A percentile compares a stretch with the other conserved stretches of the same genome.
phyloP scores from a whole-genome alignment of 306 rosid species.

The Vigna trinervia region DNA sequence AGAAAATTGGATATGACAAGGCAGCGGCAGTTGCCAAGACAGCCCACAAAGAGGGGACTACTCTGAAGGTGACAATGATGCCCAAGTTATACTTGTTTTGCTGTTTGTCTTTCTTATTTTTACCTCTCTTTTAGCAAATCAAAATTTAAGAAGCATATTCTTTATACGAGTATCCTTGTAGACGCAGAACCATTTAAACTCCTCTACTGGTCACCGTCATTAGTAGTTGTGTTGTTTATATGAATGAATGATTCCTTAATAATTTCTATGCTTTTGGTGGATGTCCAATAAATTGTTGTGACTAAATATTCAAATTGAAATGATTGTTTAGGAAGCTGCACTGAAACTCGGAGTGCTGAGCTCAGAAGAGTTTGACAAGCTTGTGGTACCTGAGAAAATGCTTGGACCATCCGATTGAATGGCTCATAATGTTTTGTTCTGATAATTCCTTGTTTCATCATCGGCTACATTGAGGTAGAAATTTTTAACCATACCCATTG shows the following conservation, averaged over 20 bases:
- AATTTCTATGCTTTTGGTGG: constrained; percentile 9
- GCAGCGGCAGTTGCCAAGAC: constrained; percentile 97
- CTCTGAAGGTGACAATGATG: constrained; percentile 80
- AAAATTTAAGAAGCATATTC: constrained; percentile 14
- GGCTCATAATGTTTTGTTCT: constrained; percentile 31
- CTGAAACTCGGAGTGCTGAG: constrained; percentile 84
- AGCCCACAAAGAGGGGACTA: constrained; percentile 95
- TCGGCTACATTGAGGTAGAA: constrained; percentile 36
- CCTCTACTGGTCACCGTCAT: constrained; percentile 29
- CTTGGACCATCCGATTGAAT: constrained; percentile 83
- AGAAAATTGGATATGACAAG: constrained; percentile 99
- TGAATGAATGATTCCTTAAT: constrained; percentile 20
- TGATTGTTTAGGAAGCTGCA: constrained; percentile 84
- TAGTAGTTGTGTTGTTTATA: constrained; percentile 25
- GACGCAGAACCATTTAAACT: constrained; percentile 7
- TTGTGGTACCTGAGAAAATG: constrained; percentile 99
- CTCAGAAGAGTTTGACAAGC: constrained; percentile 81
- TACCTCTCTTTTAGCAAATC: constrained; percentile 27
- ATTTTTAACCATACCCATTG: constrained; percentile 35
- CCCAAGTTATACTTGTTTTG: constrained; percentile 30
- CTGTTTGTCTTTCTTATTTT: constrained; percentile 23
- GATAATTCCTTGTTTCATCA: constrained; percentile 6
- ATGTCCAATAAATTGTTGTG: constrained; percentile 33
- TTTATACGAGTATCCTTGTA: constrained; percentile 8
- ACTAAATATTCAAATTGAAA: constrained; percentile 37